These are phyloP conservation scores for Suillus fuscotomentosus DNA, from an alignment of 768 basidiomycete genomes.

Conservation along the genomic window DNA sequence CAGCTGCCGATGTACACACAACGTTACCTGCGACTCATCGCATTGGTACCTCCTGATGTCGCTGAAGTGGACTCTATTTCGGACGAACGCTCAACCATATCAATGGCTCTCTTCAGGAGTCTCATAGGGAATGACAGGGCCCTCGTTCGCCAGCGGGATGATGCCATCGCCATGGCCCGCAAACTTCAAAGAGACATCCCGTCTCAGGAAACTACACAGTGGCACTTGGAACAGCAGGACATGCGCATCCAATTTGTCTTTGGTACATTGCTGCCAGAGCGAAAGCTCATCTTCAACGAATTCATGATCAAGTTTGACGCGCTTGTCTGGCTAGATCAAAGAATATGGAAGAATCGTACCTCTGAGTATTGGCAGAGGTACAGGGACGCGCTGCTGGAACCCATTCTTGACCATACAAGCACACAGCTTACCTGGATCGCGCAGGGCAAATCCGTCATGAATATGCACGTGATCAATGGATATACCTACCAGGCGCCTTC, in stretches of 20 bases:
- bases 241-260: neutral
- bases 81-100: neutral
- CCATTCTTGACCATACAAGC: conserved; percentile 1
- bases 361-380: conserved; percentile 5
- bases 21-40: conserved; percentile 1
- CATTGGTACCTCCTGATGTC: neutral
- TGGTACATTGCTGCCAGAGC: conserved; percentile 12
- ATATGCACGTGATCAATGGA: neutral
- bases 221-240: neutral
- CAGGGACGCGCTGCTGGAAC: conserved; percentile 2
- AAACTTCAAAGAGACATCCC: neutral
- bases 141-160: neutral
- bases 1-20: conserved; percentile 6
- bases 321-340: conserved; percentile 18
- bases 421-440: neutral
- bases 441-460: neutral
- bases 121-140: conserved; percentile 1
- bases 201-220: too few relatives aligned
- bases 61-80: neutral
- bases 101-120: neutral
- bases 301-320: conserved; percentile 17
- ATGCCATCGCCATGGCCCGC: neutral
- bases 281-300: conserved; percentile 9
- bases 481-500: neutral
- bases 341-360: neutral